Conservation (phyloP, 352 stramenopile species). For the Phytophthora vignae region DNA sequence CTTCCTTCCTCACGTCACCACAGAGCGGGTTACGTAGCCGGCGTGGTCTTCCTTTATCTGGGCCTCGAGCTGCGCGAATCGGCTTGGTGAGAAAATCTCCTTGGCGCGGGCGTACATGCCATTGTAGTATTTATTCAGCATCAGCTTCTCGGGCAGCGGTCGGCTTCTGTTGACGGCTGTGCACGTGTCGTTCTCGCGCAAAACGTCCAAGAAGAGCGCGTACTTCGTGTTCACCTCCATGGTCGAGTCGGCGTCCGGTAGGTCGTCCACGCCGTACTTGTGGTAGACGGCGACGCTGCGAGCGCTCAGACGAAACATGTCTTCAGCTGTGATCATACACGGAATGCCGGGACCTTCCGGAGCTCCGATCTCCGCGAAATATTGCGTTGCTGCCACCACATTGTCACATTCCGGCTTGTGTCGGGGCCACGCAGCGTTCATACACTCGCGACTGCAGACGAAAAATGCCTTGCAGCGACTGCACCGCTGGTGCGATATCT, state of each 20-base stretch:
- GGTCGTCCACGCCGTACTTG: slow-evolving; percentile 13
- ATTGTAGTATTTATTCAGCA: slow-evolving; percentile 44
- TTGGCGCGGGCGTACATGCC: slow-evolving; percentile 27
- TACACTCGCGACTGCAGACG: slow-evolving; percentile 32
- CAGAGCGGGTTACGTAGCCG: slow-evolving; percentile 3
- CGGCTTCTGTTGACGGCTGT: slow-evolving; percentile 13
- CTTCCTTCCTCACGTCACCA: too few relatives aligned
- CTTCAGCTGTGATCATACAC: neutral
- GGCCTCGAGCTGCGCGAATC: slow-evolving; percentile 29
- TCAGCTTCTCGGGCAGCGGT: slow-evolving; percentile 33
- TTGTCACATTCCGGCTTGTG: slow-evolving; percentile 38
- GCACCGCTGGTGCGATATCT: slow-evolving; percentile 7
- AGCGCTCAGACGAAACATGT: slow-evolving; percentile 7
- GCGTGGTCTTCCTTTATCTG: slow-evolving; percentile 12
- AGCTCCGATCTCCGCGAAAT: slow-evolving; percentile 8
- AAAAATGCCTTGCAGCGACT: slow-evolving; percentile 27
- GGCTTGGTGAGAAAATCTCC: slow-evolving; percentile 14
- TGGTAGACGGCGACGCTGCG: slow-evolving; percentile 19
- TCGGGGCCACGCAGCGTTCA: slow-evolving; percentile 20
- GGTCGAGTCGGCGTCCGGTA: slow-evolving; percentile 10
- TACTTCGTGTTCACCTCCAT: slow-evolving; percentile 22
- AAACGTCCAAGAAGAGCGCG: slow-evolving; percentile 23
- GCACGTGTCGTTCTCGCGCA: slow-evolving; percentile 30
- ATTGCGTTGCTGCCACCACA: slow-evolving; percentile 15
- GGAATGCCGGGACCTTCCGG: slow-evolving; percentile 1